Evolutionary conservation across 768 basidiomycete species (phyloP).

Genomic region (Hygrocybe punicea): DNA sequence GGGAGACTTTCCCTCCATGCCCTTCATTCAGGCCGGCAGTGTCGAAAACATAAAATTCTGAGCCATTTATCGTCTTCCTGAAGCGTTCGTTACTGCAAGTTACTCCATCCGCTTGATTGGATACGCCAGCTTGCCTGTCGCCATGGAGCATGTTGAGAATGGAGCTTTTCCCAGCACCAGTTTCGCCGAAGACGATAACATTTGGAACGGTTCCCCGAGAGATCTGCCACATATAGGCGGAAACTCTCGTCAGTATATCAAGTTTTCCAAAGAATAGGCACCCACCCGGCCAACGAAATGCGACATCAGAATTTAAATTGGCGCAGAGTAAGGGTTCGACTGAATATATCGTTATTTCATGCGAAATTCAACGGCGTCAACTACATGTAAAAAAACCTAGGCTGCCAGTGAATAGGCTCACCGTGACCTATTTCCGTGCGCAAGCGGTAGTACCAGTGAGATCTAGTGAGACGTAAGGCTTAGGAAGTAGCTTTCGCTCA

Average conservation of each 20-base stretch:
- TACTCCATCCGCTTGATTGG: background rate
- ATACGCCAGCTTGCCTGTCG: slow-evolving; percentile 21
- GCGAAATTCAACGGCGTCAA: background rate
- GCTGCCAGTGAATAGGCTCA: no score
- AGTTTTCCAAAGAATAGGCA: no score
- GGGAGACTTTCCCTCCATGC: slow-evolving; percentile 26
- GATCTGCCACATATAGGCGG: background rate
- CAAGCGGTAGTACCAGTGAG: no score
- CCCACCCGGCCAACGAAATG: background rate
- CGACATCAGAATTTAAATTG: background rate
- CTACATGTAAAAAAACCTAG: no score
- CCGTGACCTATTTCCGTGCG: no score
- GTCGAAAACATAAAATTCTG: slow-evolving; percentile 27
- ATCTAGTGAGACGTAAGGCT: no score
- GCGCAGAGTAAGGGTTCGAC: background rate
- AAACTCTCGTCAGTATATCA: background rate
- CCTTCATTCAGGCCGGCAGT: slow-evolving; percentile 24
- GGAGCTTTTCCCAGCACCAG: no score
- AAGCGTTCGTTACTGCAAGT: background rate
- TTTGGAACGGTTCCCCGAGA: slow-evolving; percentile 4
- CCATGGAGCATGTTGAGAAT: slow-evolving; percentile 35
- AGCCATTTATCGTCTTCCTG: slow-evolving; percentile 13
- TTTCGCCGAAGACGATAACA: slow-evolving; percentile 12
- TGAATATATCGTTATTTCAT: background rate
- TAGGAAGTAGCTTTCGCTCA: no score